A percentile compares a stretch with the other conserved stretches of the same genome.
These are phyloP conservation scores for Diaporthe caulivora DNA, from an alignment of 2,329 filamentous ascomycete genomes.

Conservation along the genomic window DNA sequence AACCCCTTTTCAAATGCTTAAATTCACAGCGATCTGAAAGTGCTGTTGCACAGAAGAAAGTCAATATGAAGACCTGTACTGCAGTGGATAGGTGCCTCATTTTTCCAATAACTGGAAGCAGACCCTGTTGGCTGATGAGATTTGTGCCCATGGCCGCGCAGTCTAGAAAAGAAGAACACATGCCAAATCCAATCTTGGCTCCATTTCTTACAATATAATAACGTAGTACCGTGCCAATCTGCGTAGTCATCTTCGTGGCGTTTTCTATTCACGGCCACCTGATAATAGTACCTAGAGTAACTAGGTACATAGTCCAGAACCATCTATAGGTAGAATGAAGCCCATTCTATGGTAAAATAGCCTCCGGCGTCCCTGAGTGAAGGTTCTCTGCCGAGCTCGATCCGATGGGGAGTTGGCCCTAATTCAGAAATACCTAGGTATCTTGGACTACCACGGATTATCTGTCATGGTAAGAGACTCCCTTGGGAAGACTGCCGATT, in stretches of 20 bases:
- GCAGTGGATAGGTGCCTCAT: neutral
- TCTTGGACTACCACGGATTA: too few species aligned
- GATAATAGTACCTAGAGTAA: too few species aligned
- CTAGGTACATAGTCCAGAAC: neutral
- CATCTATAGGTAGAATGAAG: neutral
- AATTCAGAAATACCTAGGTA: too few species aligned
- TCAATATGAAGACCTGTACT: too few species aligned
- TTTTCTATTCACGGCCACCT: too few species aligned
- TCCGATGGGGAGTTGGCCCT: neutral
- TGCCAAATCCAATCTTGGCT: neutral
- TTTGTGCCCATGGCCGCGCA: neutral
- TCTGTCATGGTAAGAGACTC: too few species aligned
- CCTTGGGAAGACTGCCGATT: neutral
- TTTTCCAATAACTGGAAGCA: neutral
- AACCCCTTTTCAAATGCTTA: neutral
- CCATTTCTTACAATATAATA: neutral
- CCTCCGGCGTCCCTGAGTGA: neutral
- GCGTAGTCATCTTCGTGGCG: too few species aligned
- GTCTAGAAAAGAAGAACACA: neutral
- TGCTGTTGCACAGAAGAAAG: neutral
- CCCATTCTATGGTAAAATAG: neutral
- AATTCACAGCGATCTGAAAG: too few species aligned
- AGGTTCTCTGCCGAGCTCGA: neutral
- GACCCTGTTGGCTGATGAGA: neutral
- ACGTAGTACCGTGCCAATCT: neutral